phyloP scores from a whole-genome alignment of 2,329 filamentous ascomycete species.

The Fusarium begoniae region DNA sequence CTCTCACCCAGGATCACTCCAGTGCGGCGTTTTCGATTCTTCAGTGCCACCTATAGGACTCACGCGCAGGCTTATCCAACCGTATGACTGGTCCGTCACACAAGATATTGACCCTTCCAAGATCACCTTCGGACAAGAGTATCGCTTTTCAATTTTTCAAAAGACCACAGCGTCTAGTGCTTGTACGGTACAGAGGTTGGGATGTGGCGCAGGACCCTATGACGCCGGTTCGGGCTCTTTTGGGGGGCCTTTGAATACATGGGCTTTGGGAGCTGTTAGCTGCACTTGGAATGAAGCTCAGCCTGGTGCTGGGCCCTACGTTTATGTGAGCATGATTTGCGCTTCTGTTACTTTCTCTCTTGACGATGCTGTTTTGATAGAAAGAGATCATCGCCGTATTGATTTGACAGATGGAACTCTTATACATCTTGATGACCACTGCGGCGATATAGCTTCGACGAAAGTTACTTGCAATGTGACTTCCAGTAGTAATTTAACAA shows the following conservation, averaged over 20 bases:
- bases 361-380: neutral
- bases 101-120: neutral
- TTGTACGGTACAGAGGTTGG: fast-evolving
- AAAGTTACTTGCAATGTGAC: fast-evolving
- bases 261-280: neutral
- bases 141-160: neutral
- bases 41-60: neutral
- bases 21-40: neutral
- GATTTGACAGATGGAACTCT: neutral
- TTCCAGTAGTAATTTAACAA: neutral
- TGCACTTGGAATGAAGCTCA: neutral
- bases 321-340: neutral
- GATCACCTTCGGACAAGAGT: neutral
- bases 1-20: neutral
- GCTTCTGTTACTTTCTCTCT: neutral
- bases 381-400: neutral
- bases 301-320: neutral
- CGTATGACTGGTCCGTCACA: fast-evolving
- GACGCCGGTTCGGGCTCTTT: neutral
- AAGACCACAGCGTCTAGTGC: neutral
- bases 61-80: neutral
- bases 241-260: neutral
- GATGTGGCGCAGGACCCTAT: neutral
- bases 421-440: fast-evolving
- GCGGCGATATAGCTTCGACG: neutral